Evolutionary conservation across 2,329 filamentous ascomycete genomes (phyloP).

Genomic region (Endothia cerciana): DNA sequence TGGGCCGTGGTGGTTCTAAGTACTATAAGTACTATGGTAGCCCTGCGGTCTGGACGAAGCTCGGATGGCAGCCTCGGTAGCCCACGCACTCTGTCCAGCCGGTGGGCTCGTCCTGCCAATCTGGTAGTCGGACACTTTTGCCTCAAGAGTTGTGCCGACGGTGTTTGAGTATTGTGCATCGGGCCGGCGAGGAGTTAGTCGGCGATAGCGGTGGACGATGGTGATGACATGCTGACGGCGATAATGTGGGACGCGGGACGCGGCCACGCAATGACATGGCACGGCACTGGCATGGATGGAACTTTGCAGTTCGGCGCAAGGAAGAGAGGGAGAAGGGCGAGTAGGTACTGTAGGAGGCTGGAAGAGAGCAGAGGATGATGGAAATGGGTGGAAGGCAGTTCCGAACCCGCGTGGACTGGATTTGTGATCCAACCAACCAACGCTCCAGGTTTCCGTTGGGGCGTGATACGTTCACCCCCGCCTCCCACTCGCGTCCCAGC

Average conservation of each 20-base stretch:
- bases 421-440: slow-evolving; percentile 16
- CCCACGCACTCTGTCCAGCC: not conserved
- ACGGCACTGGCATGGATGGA: not conserved
- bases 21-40: too few relatives aligned
- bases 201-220: slow-evolving; percentile 8
- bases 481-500: not conserved
- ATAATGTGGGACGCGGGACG: slow-evolving; percentile 13
- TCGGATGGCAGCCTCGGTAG: too few relatives aligned
- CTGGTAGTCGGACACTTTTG: not conserved
- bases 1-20: not conserved
- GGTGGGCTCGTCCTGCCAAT: not conserved
- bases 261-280: not conserved
- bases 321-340: not conserved
- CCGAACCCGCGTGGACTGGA: not conserved
- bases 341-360: not conserved
- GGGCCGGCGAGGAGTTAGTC: slow-evolving; percentile 16
- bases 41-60: too few relatives aligned
- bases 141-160: slow-evolving; percentile 6
- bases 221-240: slow-evolving; percentile 1
- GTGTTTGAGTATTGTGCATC: slow-evolving; percentile 1
- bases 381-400: not conserved
- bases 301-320: not conserved
- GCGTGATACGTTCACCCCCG: not conserved
- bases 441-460: not conserved
- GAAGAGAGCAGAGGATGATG: not conserved